These are phyloP conservation scores for Sphaerostilbella broomeana DNA, from an alignment of 2,329 filamentous ascomycete genomes.

Conservation along the genomic window DNA sequence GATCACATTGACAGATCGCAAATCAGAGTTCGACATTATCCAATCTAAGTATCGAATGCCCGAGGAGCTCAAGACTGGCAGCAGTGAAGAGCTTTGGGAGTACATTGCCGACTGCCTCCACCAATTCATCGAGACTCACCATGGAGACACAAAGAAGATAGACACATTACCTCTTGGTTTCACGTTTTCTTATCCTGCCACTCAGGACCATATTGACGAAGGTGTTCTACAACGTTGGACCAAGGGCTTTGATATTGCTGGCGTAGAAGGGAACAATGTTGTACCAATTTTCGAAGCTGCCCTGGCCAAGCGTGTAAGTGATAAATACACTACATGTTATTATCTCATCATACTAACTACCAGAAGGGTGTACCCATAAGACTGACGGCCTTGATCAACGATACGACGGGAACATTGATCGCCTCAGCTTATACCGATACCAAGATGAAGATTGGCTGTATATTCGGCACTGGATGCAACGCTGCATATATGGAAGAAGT, in stretches of 20 bases:
- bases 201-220: constrained; percentile 88
- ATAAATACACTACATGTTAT: background rate
- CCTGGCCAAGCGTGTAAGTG: constrained; percentile 49
- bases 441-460: constrained; percentile 90
- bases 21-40: constrained; percentile 88
- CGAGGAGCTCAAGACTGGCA: constrained; percentile 81
- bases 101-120: constrained; percentile 90
- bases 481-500: constrained; percentile 96
- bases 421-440: constrained; percentile 95
- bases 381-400: constrained; percentile 88
- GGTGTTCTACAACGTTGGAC: constrained; percentile 93
- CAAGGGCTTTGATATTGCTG: constrained; percentile 91
- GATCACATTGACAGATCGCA: constrained; percentile 78
- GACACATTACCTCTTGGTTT: constrained; percentile 76
- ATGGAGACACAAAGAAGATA: constrained; percentile 57
- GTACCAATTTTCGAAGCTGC: constrained; percentile 82
- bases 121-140: constrained; percentile 84
- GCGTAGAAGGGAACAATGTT: constrained; percentile 84
- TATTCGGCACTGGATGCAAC: constrained; percentile 97
- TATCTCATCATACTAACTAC: constrained; percentile 17
- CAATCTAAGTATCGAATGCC: constrained; percentile 96
- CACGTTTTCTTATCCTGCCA: constrained; percentile 93
- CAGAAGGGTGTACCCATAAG: constrained; percentile 79
- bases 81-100: constrained; percentile 82
- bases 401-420: constrained; percentile 94